Evolutionary conservation across 768 basidiomycete genomes (phyloP).

Genomic region (Tylopilus sp.): DNA sequence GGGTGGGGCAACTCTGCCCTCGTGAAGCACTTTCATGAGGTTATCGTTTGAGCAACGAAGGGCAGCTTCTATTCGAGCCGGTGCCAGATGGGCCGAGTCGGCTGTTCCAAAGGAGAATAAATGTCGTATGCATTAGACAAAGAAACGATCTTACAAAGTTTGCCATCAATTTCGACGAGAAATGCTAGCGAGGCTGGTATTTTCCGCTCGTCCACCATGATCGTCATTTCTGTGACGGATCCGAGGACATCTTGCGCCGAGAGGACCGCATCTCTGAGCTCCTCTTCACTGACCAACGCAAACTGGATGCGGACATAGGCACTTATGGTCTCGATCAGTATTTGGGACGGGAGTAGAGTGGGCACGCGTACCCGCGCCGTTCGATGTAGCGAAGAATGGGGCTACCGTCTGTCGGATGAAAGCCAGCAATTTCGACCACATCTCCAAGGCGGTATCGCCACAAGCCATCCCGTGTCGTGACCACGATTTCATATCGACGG

Average conservation of each 20-base stretch:
- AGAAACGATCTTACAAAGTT: not conserved
- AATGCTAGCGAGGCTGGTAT: slow-evolving; percentile 1
- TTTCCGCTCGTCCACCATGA: slow-evolving; percentile 14
- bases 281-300: slow-evolving; percentile 10
- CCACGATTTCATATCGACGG: slow-evolving; percentile 15
- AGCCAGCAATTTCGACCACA: slow-evolving; percentile 16
- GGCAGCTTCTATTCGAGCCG: slow-evolving; percentile 1
- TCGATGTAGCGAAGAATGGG: slow-evolving; percentile 21
- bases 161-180: slow-evolving; percentile 13
- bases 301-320: not conserved
- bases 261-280: slow-evolving; percentile 10
- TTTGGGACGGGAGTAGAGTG: not conserved
- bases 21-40: not conserved
- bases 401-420: slow-evolving; percentile 17
- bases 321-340: slow-evolving; percentile 1
- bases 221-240: slow-evolving; percentile 14
- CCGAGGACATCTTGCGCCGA: slow-evolving; percentile 12
- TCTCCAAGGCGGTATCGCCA: slow-evolving; percentile 27
- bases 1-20: slow-evolving; percentile 2
- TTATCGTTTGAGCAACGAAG: slow-evolving; percentile 5
- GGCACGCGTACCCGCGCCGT: slow-evolving; percentile 12
- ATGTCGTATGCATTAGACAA: no score
- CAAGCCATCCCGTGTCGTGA: slow-evolving; percentile 19
- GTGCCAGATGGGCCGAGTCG: not conserved
- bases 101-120: not conserved